These are phyloP conservation scores for Hirsutella minnesotensis DNA, from an alignment of 2,329 filamentous ascomycete genomes.

Conservation along the genomic window DNA sequence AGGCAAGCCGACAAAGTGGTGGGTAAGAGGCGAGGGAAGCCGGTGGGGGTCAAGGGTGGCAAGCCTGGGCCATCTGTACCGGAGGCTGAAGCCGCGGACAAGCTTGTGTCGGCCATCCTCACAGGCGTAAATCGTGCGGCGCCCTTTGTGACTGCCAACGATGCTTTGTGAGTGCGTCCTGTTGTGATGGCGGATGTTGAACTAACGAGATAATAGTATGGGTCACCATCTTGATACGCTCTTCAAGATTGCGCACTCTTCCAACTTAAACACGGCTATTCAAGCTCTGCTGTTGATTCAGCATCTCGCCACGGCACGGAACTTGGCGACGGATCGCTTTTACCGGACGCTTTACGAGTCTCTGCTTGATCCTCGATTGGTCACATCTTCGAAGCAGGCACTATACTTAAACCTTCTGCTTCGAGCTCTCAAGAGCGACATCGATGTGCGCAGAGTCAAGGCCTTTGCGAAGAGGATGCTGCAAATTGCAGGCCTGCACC, in stretches of 20 bases:
- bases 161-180: constrained; percentile 46
- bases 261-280: constrained; percentile 97
- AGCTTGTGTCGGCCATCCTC: constrained; percentile 81
- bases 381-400: constrained; percentile 86
- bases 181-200: background rate
- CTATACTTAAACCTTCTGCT: constrained; percentile 90
- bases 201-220: constrained; percentile 36
- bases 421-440: constrained; percentile 75
- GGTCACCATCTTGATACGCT: constrained; percentile 86
- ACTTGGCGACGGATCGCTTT: constrained; percentile 77
- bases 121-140: constrained; percentile 94
- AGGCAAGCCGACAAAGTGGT: constrained; percentile 5
- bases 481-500: constrained; percentile 77
- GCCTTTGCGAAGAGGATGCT: constrained; percentile 91
- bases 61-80: constrained; percentile 32
- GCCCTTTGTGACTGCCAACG: constrained; percentile 77
- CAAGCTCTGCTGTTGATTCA: constrained; percentile 93
- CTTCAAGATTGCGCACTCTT: constrained; percentile 91
- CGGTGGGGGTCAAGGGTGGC: constrained; percentile 3
- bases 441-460: constrained; percentile 85
- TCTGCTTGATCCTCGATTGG: constrained; percentile 75
- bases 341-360: constrained; percentile 95
- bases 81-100: constrained; percentile 63
- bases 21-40: constrained; percentile 14
- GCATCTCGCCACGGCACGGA: constrained; percentile 72